Evolutionary conservation across 202 grass and related monocot species (phyloP).

Genomic region (Bolboschoenoplectus hybrid): DNA sequence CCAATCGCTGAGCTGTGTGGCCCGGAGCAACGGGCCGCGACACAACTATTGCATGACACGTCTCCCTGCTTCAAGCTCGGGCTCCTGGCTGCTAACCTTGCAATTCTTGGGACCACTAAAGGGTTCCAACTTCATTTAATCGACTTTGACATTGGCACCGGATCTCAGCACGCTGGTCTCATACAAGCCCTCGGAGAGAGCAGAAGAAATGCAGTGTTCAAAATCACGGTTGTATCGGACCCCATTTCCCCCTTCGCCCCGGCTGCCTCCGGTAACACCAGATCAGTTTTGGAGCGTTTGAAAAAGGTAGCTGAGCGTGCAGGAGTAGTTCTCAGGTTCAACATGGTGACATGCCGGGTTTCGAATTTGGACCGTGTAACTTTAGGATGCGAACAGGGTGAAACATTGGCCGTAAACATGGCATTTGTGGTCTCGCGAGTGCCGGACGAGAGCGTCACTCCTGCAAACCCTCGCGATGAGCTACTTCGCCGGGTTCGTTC

Average conservation of each 20-base stretch:
- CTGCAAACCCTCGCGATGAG: constrained; percentile 82
- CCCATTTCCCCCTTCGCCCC: constrained; percentile 59
- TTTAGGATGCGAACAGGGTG: constrained; percentile 62
- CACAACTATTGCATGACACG: constrained; percentile 54
- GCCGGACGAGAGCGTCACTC: constrained; percentile 84
- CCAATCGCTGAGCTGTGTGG: constrained; percentile 52
- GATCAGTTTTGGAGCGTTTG: constrained; percentile 48
- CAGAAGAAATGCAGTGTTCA: constrained; percentile 42
- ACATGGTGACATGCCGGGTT: constrained; percentile 50
- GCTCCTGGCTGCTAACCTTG: constrained; percentile 61
- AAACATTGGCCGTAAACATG: constrained; percentile 81
- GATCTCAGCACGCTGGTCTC: constrained; percentile 55
- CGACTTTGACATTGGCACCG: constrained; percentile 71
- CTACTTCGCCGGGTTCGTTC: constrained; percentile 76
- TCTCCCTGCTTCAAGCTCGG: constrained; percentile 84
- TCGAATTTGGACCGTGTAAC: constrained; percentile 53
- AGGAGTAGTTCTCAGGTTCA: constrained; percentile 57
- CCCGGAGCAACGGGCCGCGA: constrained; percentile 44
- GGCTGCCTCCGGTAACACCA: constrained; percentile 4
- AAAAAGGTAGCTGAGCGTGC: constrained; percentile 53
- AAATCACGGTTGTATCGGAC: constrained; percentile 63
- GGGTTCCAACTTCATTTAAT: constrained; percentile 61
- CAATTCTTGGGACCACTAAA: constrained; percentile 54
- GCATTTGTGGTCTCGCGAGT: constrained; percentile 77
- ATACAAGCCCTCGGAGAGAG: constrained; percentile 61